phyloP scores from a whole-genome alignment of 2,329 filamentous ascomycete species.

The Thielaviopsis punctulata region DNA sequence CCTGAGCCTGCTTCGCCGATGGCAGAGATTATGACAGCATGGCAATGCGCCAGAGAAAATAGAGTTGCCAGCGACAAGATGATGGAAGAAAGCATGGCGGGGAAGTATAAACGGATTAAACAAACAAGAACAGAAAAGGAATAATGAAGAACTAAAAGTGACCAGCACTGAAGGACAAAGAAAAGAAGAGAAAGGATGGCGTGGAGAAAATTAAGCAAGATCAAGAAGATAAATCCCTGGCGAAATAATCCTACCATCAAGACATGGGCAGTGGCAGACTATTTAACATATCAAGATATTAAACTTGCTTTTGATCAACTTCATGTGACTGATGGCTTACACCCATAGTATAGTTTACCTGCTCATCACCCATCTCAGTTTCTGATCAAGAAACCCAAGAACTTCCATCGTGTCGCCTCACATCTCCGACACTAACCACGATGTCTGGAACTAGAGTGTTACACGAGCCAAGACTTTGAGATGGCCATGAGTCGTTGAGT shows the following conservation, averaged over 20 bases:
- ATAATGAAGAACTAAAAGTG: background rate
- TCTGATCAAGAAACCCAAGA: no score
- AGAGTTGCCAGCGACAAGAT: slow-evolving; percentile 9
- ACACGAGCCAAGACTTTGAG: no score
- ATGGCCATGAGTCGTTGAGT: no score
- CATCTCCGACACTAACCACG: background rate
- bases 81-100: slow-evolving; percentile 1
- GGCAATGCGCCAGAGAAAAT: slow-evolving; percentile 21
- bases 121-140: background rate
- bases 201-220: background rate
- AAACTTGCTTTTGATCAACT: no score
- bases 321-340: no score
- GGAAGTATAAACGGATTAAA: background rate
- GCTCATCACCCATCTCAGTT: background rate
- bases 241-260: no score
- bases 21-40: slow-evolving; percentile 30
- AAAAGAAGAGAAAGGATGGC: background rate
- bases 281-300: no score
- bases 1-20: slow-evolving; percentile 26
- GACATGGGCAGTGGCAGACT: no score
- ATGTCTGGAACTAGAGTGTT: background rate
- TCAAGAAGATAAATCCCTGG: background rate
- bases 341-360: no score
- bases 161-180: background rate
- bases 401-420: background rate